Evolutionary conservation across 257 asterid species (phyloP), one percentile per base, ranked within the genome.

Genomic region (Pogostemon cablin): DNA sequence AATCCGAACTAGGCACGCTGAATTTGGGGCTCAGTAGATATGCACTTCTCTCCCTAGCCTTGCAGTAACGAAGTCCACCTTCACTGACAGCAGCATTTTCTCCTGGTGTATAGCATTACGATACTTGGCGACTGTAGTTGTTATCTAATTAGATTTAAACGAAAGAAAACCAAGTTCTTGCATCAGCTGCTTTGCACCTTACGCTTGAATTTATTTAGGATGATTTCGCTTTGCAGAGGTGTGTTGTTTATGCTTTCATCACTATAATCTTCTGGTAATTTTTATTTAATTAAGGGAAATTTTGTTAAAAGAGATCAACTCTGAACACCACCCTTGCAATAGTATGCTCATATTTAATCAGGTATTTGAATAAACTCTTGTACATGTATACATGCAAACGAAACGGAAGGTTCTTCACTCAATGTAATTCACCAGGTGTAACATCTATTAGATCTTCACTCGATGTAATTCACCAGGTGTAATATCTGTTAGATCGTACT

Each of bases 31-130:
- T 71, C 41, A 6, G 66, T 67, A 17, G 52, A 62, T 50, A 39
- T 42, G 59, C 39, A 35, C 59, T 0, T 9, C 37, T 60, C 75
- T 72, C 74, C 43, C 10, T n/a, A 52, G 67, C 44, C 38, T 41
- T 54, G 76, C 71, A 69, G 67, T 56, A 69, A 65, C 52, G 41
- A 68, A 63, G 56, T 54, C 60, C 57, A 48, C 39, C 50, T 56
- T 32, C 70, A 67, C 80, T 63, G 70, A 76, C 72, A 47, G 34
- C 78, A 43, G 37, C 77, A 20, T 59, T 65, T 20, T 69, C 40
- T 56, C 15, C 4, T 68, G 69, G 52, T 61, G 75, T 55, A 64
- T 65, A 65, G 73, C 47, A 49, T 52, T 60, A 43, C 60, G 65
- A 38, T 68, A 43, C 62, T 43, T 50, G 71, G 62, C 68, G 54